These are phyloP conservation scores for Tubosaeta sp. DNA, from an alignment of 768 basidiomycete species.

Conservation along the genomic window DNA sequence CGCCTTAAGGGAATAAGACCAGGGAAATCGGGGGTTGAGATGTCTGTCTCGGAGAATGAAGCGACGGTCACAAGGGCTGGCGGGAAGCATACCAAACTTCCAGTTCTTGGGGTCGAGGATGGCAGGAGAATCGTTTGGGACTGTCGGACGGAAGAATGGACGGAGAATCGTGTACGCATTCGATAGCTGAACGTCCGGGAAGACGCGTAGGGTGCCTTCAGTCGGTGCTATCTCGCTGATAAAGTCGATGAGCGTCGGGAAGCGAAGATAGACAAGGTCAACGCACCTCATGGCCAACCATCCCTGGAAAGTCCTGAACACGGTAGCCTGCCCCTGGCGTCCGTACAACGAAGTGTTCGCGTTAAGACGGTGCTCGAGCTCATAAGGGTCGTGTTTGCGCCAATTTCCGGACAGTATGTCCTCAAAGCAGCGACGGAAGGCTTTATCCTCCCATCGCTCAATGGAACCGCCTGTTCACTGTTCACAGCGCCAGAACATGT, in stretches of 20 bases:
- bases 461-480: conserved; percentile 55
- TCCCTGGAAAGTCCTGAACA: conserved; percentile 70
- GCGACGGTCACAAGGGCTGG: too few species aligned
- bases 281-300: conserved; percentile 66
- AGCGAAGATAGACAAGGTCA: too few species aligned
- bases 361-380: conserved; percentile 52
- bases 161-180: conserved; percentile 72
- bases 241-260: too few species aligned
- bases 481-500: neutral
- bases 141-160: conserved; percentile 65
- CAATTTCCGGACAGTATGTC: conserved; percentile 61
- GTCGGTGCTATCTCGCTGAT: conserved; percentile 65
- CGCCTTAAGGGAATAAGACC: conserved; percentile 34
- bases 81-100: conserved; percentile 42
- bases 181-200: conserved; percentile 59
- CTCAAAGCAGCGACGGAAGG: conserved; percentile 54
- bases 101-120: conserved; percentile 50
- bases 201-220: conserved; percentile 67
- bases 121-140: conserved; percentile 36
- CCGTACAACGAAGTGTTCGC: conserved; percentile 64
- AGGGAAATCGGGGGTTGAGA: conserved; percentile 46
- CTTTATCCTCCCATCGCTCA: conserved; percentile 69
- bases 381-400: conserved; percentile 64
- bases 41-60: conserved; percentile 38
- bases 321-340: conserved; percentile 49